Evolutionary conservation across 768 basidiomycete genomes (phyloP), one percentile per base, ranked within the genome.

Genomic region (Boletus subcaerulescens): DNA sequence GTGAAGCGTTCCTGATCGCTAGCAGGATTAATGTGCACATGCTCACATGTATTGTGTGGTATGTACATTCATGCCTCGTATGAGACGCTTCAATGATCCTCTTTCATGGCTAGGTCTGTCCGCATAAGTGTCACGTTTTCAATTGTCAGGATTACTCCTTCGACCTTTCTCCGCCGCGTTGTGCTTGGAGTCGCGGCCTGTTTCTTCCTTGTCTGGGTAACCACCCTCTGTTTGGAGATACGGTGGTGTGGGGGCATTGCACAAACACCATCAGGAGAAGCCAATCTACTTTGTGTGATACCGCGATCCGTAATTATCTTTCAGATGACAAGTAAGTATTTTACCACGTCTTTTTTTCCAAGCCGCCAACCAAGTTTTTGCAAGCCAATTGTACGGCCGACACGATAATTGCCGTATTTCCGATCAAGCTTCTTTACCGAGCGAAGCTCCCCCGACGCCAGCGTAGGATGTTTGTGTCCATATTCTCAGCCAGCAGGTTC

Each of bases 51-150:
- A 7, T 59, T 17, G 11, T 55, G 6, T 62, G 61, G 61, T 62
- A 15, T 14, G 61, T 52, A 6, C 14, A 6, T 31, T 26, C 17
- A 3, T 32, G 31, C 36, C n/a, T 33, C 12, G 24, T 6, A 17
- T 17, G 24, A 31, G 11, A 14, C 1, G 14, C 13, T 43, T 39
- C 4, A 5, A 18, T 38, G 15, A 46, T 3, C 18, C 15, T 15
- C 20, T 12, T 18, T 17, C 24, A 29, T 52, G 8, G 6, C 41
- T 31, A 62, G 61, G 61, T 58, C 57, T 20, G 61, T 62, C n/a
- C 62, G 62, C 29, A 43, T 63, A 50, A 63, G 62, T 45, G 20
- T 63, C 24, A 39, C 63, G 12, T 52, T 45, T 11, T 59, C 62
- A 3, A 32, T 63, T 15, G 3, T 63, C 10, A 50, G 62, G 26